These are phyloP conservation scores for Suhomyces bokatorum DNA, from an alignment of 1,139 yeast species.

Conservation along the genomic window DNA sequence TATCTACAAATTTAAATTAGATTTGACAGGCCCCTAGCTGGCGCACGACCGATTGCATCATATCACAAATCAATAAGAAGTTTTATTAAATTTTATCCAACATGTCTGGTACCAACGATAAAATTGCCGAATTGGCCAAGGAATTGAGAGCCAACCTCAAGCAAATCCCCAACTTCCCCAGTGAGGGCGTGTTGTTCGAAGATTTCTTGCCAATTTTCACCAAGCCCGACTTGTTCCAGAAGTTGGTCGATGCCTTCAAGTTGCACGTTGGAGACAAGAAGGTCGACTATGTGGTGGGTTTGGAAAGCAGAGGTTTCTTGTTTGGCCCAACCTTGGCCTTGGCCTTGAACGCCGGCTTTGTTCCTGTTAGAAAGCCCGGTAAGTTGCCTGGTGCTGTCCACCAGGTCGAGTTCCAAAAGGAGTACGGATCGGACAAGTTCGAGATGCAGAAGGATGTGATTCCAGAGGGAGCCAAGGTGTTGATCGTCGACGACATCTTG, in stretches of 20 bases:
- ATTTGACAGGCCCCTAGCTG: not conserved
- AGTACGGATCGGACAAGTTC: conserved; percentile 86
- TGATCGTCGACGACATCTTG: conserved; percentile 91
- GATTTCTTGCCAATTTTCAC: conserved; percentile 94
- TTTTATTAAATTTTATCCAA: not conserved
- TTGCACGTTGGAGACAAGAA: conserved; percentile 66
- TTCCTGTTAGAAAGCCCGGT: conserved; percentile 93
- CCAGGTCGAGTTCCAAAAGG: conserved; percentile 79
- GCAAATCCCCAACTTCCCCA: conserved; percentile 92
- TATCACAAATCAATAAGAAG: not conserved
- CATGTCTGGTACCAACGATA: conserved; percentile 13
- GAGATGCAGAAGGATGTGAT: conserved; percentile 86
- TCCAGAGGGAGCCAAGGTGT: conserved; percentile 75
- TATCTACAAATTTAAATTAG: not conserved
- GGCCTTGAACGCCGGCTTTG: conserved; percentile 84
- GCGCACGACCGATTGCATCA: conserved; percentile 2
- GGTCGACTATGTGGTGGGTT: conserved; percentile 87
- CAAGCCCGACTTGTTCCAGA: conserved; percentile 75
- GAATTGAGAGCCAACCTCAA: conserved; percentile 66
- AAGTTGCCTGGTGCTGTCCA: conserved; percentile 87
- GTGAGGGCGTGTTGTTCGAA: conserved; percentile 90
- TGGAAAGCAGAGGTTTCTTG: conserved; percentile 95
- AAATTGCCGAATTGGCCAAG: conserved; percentile 48
- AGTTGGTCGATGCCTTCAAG: conserved; percentile 78
- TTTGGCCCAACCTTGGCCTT: conserved; percentile 95